A percentile compares a stretch with the other conserved stretches of the same genome.
Evolutionary conservation across 2,329 filamentous ascomycete species (phyloP).

Genomic region (Aureobasidium melanogenum): DNA sequence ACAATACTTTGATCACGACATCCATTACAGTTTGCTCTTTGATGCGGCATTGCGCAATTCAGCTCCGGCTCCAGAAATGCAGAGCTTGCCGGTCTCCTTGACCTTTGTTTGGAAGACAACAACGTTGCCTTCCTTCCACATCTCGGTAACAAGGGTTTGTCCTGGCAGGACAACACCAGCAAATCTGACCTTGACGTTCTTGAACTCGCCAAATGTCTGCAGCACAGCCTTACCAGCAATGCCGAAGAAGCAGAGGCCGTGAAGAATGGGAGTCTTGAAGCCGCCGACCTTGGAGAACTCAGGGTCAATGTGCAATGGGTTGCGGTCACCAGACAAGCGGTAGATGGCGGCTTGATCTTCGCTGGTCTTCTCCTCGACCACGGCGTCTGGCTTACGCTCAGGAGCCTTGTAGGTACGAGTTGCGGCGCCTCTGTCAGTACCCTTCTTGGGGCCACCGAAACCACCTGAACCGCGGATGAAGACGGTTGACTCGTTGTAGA

Average conservation of each 20-base stretch:
- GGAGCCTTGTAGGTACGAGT: slow-evolving; percentile 75
- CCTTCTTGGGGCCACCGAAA: slow-evolving; percentile 76
- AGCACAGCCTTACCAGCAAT: slow-evolving; percentile 85
- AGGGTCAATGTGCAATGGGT: slow-evolving; percentile 93
- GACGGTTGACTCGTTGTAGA: slow-evolving; percentile 93
- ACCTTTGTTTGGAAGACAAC: slow-evolving; percentile 82
- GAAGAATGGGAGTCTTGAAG: slow-evolving; percentile 88
- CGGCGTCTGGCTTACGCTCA: slow-evolving; percentile 64
- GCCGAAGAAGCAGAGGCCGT: slow-evolving; percentile 94
- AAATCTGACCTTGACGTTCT: slow-evolving; percentile 89
- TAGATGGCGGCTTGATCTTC: slow-evolving; percentile 92
- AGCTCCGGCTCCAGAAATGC: slow-evolving; percentile 70
- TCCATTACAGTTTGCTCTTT: slow-evolving; percentile 41
- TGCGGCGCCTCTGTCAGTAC: slow-evolving; percentile 65
- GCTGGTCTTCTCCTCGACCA: slow-evolving; percentile 76
- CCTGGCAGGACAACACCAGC: slow-evolving; percentile 77
- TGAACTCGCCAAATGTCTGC: slow-evolving; percentile 70
- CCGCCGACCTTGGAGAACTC: slow-evolving; percentile 90
- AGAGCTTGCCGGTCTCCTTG: slow-evolving; percentile 85
- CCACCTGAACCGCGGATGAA: slow-evolving; percentile 88
- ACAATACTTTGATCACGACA: background rate
- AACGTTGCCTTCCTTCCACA: slow-evolving; percentile 80
- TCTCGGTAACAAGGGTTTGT: slow-evolving; percentile 84
- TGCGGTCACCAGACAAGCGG: slow-evolving; percentile 86
- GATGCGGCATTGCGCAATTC: slow-evolving; percentile 53